Percentiles rank a stretch among this genome's conserved stretches.
Evolutionary conservation across 768 basidiomycete species (phyloP).

Genomic region (Jaapia argillacea): DNA sequence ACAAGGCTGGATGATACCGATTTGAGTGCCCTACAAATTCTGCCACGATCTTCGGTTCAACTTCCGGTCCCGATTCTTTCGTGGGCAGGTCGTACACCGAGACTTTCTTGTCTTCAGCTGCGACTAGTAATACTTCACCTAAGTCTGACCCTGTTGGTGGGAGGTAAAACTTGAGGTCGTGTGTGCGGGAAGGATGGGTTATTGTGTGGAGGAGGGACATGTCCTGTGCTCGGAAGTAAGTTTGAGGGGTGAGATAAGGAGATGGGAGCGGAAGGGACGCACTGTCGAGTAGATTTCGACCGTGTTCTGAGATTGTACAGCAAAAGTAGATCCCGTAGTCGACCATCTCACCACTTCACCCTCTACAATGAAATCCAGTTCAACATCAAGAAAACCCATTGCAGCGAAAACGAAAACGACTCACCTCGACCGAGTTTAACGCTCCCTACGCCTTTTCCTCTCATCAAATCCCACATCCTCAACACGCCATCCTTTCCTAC

Average conservation of each 20-base stretch:
- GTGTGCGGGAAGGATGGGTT: conserved; percentile 72
- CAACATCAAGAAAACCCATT: neutral
- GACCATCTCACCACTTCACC: conserved; percentile 93
- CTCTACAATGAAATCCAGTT: conserved; percentile 39
- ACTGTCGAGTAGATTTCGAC: conserved; percentile 84
- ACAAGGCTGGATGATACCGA: conserved; percentile 42
- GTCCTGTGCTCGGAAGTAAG: conserved; percentile 34
- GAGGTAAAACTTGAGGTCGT: conserved; percentile 69
- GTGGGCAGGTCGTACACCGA: conserved; percentile 60
- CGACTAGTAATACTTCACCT: conserved; percentile 69
- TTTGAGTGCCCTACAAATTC: conserved; percentile 76
- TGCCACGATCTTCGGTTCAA: conserved; percentile 50
- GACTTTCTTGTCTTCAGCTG: conserved; percentile 84
- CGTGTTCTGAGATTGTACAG: conserved; percentile 64
- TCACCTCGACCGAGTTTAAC: conserved; percentile 82
- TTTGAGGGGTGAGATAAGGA: neutral
- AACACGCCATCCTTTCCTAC: conserved; percentile 86
- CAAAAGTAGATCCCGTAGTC: conserved; percentile 63
- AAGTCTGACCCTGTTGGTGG: conserved; percentile 26
- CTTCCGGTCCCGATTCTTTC: conserved; percentile 22
- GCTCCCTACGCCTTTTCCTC: conserved; percentile 84
- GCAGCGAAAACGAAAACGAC: conserved; percentile 8
- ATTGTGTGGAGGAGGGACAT: conserved; percentile 72
- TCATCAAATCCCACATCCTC: conserved; percentile 98
- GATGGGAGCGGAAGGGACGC: conserved; percentile 2